Base-by-base conservation (phyloP, 176 grass and related monocot species). In the Leersia perrieri region DNA sequence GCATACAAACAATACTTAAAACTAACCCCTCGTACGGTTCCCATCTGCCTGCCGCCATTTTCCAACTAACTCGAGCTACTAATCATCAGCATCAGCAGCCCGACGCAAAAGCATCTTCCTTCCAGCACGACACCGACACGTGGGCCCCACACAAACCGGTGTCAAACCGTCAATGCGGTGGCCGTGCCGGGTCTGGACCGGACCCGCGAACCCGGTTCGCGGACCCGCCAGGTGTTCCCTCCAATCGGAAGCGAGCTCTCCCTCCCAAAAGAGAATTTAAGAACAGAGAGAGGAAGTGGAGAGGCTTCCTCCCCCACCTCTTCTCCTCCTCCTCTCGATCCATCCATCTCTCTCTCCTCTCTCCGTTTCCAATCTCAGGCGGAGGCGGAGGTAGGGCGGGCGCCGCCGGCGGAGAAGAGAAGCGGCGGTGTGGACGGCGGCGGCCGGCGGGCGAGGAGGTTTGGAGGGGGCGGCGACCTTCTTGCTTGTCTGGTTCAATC, bases 251-350 rank as follows among this genome's bases (percentile, higher is more conserved):
- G 57, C 82, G 41, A 63, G 77, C 82, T 66, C 72, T 36, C 11
- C 65, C 87, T 65, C 77, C 77, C 0, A 66, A n/a, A n/a, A 60
- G n/a, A 81, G 76, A 84, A 89, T 80, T 89, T 85, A 85, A 89
- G 65, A 85, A 81, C 32, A 1, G 42, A 55, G 27, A 14, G 55
- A 62, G 61, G 14, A 23, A 23, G 73, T 18, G 9, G 10, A 77
- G 33, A 58, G 68, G 20, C 49, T 53, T 53, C 53, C n/a, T 53
- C 53, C n/a, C 53, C 53, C 53, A n/a, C 53, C 20, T 3, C 53
- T 9, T 3, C 20, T 22, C 49, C 22, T n/a, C 2, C 12, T 23
- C n/a, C n/a, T 53, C 49, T 9, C 14, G 70, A 65, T 53, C 47
- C 44, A 47, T 47, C 45, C 9, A 16, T 5, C 49, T 10, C 45